A percentile compares a stretch with the other conserved stretches of the same genome.
phyloP scores from a whole-genome alignment of 73 alveolate genomes.

The Effrenium voratum region DNA sequence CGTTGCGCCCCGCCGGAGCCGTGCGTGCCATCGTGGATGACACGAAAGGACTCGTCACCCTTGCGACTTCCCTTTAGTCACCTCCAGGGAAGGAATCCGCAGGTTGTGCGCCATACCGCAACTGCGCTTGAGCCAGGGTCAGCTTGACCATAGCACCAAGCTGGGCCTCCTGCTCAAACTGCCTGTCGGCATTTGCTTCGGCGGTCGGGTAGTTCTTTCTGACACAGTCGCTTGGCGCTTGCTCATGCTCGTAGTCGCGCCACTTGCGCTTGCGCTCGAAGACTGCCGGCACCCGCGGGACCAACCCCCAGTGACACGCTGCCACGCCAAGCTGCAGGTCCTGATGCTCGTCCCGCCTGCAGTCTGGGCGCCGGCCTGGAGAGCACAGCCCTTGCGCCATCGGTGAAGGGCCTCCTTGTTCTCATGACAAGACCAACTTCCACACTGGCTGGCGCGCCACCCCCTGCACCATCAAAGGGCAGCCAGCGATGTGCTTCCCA shows the following conservation, averaged over 20 bases:
- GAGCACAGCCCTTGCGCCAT: neutral
- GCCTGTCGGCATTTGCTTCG: too few relatives aligned
- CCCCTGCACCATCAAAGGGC: neutral
- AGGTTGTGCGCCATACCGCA: too few relatives aligned
- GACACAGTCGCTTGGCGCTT: too few relatives aligned
- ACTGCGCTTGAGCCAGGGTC: too few relatives aligned
- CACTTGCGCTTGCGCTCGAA: neutral
- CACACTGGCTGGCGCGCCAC: conserved; percentile 1
- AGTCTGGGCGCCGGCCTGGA: neutral
- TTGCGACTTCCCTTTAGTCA: too few relatives aligned
- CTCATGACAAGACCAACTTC: conserved; percentile 18
- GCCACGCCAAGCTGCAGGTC: neutral
- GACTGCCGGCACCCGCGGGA: conserved; percentile 4
- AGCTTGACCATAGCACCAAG: too few relatives aligned
- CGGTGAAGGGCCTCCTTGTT: neutral
- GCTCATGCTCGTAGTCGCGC: too few relatives aligned
- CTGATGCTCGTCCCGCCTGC: neutral
- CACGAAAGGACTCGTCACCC: neutral
- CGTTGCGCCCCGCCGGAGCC: neutral
- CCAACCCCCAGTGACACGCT: too few relatives aligned
- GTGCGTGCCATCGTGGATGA: conserved; percentile 22
- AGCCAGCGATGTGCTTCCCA: conserved; percentile 32
- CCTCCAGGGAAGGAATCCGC: too few relatives aligned
- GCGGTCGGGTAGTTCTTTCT: too few relatives aligned
- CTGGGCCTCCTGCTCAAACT: too few relatives aligned